Conservation (phyloP, 345 rosid species). For the Luvunga scandens region DNA sequence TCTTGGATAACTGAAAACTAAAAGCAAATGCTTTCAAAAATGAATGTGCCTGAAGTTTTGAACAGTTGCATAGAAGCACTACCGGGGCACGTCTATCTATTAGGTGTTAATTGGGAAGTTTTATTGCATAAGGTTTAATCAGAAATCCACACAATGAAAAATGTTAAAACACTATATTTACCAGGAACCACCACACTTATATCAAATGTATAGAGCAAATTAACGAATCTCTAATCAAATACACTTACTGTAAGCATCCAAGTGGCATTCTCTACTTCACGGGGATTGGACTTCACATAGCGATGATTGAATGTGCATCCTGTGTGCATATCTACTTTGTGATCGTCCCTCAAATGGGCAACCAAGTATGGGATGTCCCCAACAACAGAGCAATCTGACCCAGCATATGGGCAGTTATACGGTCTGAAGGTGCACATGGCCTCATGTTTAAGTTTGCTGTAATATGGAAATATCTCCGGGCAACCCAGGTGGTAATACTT, state of each 20-base stretch:
- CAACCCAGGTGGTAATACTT: conserved; percentile 66
- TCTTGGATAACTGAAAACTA: not conserved
- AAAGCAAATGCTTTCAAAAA: not conserved
- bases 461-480: conserved; percentile 79
- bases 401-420: conserved; percentile 75
- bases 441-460: conserved; percentile 78
- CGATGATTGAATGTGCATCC: conserved; percentile 82
- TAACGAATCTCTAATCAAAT: not conserved
- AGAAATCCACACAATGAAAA: not conserved
- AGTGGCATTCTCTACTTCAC: conserved; percentile 81
- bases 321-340: conserved; percentile 81
- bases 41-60: not conserved
- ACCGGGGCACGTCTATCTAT: not conserved
- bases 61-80: not conserved
- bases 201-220: not conserved
- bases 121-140: not conserved
- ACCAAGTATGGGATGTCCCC: conserved; percentile 76
- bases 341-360: conserved; percentile 74
- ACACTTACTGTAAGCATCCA: conserved; percentile 50
- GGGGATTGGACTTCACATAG: conserved; percentile 74
- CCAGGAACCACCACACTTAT: not conserved
- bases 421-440: conserved; percentile 70
- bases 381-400: conserved; percentile 59
- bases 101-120: not conserved
- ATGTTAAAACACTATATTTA: not conserved